phyloP scores from a whole-genome alignment of 306 rosid species.

The Bauhinia variegata region DNA sequence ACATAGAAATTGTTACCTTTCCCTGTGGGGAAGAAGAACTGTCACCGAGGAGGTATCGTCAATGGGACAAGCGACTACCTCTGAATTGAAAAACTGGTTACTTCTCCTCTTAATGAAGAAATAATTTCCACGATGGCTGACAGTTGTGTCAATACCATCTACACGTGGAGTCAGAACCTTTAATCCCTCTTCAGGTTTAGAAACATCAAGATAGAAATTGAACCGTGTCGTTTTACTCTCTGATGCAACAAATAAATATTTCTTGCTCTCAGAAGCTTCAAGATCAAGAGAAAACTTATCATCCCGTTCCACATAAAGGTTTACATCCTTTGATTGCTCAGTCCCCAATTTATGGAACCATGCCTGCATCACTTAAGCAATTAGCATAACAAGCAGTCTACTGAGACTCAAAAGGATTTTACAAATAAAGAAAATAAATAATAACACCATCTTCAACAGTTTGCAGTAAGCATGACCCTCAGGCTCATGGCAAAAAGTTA shows the following conservation, averaged over 20 bases:
- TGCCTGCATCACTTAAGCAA: constrained; percentile 54
- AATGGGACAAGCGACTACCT: constrained; percentile 76
- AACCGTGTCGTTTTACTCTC: constrained; percentile 85
- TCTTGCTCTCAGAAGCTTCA: constrained; percentile 80
- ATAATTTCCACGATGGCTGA: constrained; percentile 86
- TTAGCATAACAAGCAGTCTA: constrained; percentile 25
- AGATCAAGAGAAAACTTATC: constrained; percentile 79
- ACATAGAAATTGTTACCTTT: constrained; percentile 56
- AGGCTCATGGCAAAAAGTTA: too few species aligned
- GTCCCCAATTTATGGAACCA: constrained; percentile 83
- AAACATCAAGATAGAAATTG: constrained; percentile 86
- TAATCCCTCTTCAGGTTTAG: constrained; percentile 75
- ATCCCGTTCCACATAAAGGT: constrained; percentile 81
- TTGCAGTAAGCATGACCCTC: too few species aligned
- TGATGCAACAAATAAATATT: constrained; percentile 79
- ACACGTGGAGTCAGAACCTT: constrained; percentile 73
- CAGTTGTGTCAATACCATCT: constrained; percentile 74
- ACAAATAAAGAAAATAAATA: neutral
- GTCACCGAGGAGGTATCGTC: constrained; percentile 62
- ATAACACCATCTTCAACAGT: too few species aligned
- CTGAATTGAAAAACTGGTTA: constrained; percentile 74
- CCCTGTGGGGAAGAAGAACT: constrained; percentile 85
- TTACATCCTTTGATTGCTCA: constrained; percentile 70
- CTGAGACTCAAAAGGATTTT: neutral
- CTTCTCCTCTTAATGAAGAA: constrained; percentile 79